Evolutionary conservation across 331 rosid species (phyloP).

Genomic region (Malus hybrid): DNA sequence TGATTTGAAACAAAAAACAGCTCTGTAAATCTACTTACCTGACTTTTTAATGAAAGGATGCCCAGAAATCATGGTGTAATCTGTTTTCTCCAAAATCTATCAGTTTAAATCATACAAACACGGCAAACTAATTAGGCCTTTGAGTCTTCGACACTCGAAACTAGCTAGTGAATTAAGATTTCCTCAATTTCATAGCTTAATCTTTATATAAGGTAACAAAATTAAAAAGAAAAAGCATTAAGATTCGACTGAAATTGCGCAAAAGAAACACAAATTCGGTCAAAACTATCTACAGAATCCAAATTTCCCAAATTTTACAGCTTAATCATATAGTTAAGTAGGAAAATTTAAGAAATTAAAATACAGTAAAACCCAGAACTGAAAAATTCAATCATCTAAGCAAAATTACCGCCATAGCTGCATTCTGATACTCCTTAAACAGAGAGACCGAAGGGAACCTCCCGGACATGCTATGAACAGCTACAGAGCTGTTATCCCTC

Average conservation of each 20-base stretch:
- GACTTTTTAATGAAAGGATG: constrained; percentile 73
- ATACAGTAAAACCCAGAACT: background rate
- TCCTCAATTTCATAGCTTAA: background rate
- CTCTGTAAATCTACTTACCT: constrained; percentile 32
- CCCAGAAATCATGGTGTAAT: constrained; percentile 67
- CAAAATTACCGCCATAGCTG: constrained; percentile 79
- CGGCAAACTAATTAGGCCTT: background rate
- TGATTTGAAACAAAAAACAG: background rate
- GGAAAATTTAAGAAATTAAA: background rate
- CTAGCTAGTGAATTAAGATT: background rate
- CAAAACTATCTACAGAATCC: background rate
- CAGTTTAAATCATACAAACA: constrained; percentile 16
- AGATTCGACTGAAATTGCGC: background rate
- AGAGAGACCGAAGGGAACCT: constrained; percentile 77
- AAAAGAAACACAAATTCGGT: no score
- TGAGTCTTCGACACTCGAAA: no score
- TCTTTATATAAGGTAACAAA: background rate
- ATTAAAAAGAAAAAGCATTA: background rate
- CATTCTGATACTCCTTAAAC: constrained; percentile 83
- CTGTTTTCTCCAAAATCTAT: constrained; percentile 82
- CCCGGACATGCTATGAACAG: constrained; percentile 58
- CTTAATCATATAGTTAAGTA: background rate
- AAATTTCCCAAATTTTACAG: background rate
- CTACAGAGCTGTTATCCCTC: constrained; percentile 16
- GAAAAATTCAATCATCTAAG: background rate